These are phyloP conservation scores for Calonectria henricotiae DNA, from an alignment of 2,329 filamentous ascomycete genomes.

Conservation along the genomic window DNA sequence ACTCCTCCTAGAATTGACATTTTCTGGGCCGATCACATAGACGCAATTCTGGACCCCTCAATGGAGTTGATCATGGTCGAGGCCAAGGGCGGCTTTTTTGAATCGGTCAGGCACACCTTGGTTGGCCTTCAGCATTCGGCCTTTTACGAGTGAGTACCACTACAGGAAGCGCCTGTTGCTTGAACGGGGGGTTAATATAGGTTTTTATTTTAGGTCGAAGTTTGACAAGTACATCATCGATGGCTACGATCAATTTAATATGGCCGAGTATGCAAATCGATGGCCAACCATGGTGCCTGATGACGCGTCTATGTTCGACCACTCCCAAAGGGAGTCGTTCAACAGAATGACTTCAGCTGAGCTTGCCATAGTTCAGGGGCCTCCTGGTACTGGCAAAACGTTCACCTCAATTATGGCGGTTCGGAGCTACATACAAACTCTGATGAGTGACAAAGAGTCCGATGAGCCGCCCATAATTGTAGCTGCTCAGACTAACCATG, in stretches of 20 bases:
- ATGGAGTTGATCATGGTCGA: conserved; percentile 86
- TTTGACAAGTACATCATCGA: conserved; percentile 75
- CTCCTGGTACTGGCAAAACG: conserved; percentile 84
- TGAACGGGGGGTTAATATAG: conserved; percentile 10
- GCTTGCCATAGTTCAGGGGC: conserved; percentile 86
- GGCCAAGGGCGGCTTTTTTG: conserved; percentile 81
- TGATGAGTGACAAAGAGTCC: conserved; percentile 64
- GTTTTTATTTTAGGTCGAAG: conserved; percentile 64
- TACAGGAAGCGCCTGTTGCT: not conserved
- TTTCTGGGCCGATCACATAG: conserved; percentile 75
- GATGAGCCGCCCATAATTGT: conserved; percentile 76
- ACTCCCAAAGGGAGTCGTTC: conserved; percentile 80
- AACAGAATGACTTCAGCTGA: conserved; percentile 79
- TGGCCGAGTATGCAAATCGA: conserved; percentile 54
- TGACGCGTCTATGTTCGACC: conserved; percentile 69
- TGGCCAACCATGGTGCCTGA: conserved; percentile 26
- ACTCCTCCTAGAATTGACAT: conserved; percentile 82
- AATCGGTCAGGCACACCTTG: conserved; percentile 82
- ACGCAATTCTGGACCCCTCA: conserved; percentile 78
- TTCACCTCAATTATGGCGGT: conserved; percentile 84
- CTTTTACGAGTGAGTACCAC: conserved; percentile 67
- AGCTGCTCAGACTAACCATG: conserved; percentile 92
- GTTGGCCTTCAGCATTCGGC: conserved; percentile 78
- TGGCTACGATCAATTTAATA: conserved; percentile 57
- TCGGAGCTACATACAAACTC: conserved; percentile 63